These are phyloP conservation scores for Penicillium psychrosexuale DNA, from an alignment of 2,329 filamentous ascomycete genomes.

Conservation along the genomic window DNA sequence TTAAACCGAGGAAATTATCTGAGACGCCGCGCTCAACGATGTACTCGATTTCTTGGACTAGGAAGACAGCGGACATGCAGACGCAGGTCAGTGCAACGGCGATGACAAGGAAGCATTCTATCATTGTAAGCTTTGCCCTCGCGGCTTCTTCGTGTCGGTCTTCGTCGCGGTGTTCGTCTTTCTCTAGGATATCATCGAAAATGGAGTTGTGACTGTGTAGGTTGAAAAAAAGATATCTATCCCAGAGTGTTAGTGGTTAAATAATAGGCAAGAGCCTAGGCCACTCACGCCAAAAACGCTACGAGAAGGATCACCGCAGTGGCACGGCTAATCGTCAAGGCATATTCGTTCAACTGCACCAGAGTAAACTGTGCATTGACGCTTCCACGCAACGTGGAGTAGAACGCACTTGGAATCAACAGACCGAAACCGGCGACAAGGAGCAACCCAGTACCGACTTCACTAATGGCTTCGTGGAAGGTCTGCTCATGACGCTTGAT, in stretches of 20 bases:
- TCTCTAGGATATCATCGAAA: conserved; percentile 69
- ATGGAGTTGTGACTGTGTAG: conserved; percentile 73
- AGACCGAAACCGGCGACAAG: conserved; percentile 67
- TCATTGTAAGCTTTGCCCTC: conserved; percentile 70
- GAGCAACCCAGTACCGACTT: conserved; percentile 73
- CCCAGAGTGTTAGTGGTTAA: conserved; percentile 4
- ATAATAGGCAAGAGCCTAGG: not conserved
- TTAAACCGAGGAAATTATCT: conserved; percentile 65
- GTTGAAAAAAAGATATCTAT: conserved; percentile 64
- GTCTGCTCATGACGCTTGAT: conserved; percentile 62
- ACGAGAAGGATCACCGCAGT: conserved; percentile 68
- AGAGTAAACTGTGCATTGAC: conserved; percentile 35
- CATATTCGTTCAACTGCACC: conserved; percentile 50
- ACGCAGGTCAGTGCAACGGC: conserved; percentile 64
- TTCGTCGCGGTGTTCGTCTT: conserved; percentile 65
- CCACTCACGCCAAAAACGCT: conserved; percentile 60
- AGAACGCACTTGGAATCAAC: conserved; percentile 47
- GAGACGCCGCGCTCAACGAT: conserved; percentile 55
- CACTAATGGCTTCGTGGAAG: conserved; percentile 73
- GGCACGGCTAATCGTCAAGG: conserved; percentile 66
- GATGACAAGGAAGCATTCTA: conserved; percentile 67
- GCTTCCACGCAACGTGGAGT: conserved; percentile 43
- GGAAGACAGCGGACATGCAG: conserved; percentile 67
- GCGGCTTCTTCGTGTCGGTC: conserved; percentile 59
- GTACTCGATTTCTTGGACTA: conserved; percentile 68